phyloP scores from a whole-genome alignment of 2,329 filamentous ascomycete genomes.

The Verticillium isaacii region DNA sequence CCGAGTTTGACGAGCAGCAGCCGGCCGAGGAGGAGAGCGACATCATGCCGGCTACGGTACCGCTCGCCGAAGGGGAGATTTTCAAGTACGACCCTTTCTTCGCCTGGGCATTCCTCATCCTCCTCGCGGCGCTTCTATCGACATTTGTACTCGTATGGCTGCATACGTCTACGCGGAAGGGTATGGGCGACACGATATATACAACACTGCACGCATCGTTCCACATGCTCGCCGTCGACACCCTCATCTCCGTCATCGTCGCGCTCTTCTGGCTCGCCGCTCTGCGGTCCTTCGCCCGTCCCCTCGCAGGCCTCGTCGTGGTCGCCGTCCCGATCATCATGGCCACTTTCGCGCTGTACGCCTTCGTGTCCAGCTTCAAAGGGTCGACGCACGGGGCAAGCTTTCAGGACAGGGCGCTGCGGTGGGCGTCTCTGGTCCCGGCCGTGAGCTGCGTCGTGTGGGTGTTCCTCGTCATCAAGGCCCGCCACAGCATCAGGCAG shows the following conservation, averaged over 20 bases:
- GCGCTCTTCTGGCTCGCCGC: slow-evolving; percentile 88
- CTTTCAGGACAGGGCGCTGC: slow-evolving; percentile 84
- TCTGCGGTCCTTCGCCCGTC: slow-evolving; percentile 79
- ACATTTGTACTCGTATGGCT: slow-evolving; percentile 87
- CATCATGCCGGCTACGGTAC: slow-evolving; percentile 36
- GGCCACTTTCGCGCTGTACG: slow-evolving; percentile 85
- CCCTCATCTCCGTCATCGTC: slow-evolving; percentile 81
- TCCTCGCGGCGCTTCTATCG: slow-evolving; percentile 76
- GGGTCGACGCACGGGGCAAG: slow-evolving; percentile 68
- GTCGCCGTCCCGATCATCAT: slow-evolving; percentile 82
- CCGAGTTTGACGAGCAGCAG: slow-evolving; percentile 36
- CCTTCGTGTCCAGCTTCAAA: slow-evolving; percentile 84
- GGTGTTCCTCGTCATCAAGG: slow-evolving; percentile 78
- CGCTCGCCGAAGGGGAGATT: slow-evolving; percentile 59
- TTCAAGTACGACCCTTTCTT: slow-evolving; percentile 88
- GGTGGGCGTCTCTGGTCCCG: slow-evolving; percentile 78
- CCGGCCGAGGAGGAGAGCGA: slow-evolving; percentile 26
- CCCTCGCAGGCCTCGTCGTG: slow-evolving; percentile 75
- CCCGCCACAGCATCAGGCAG: slow-evolving; percentile 73
- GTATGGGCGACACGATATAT: slow-evolving; percentile 91
- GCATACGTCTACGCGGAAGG: slow-evolving; percentile 73
- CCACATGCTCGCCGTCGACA: slow-evolving; percentile 85
- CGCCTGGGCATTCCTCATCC: slow-evolving; percentile 83
- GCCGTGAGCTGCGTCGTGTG: slow-evolving; percentile 69
- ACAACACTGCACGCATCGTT: slow-evolving; percentile 82